These are phyloP conservation scores for Podaxis carcinomalis DNA, from an alignment of 768 basidiomycete species.

Conservation along the genomic window DNA sequence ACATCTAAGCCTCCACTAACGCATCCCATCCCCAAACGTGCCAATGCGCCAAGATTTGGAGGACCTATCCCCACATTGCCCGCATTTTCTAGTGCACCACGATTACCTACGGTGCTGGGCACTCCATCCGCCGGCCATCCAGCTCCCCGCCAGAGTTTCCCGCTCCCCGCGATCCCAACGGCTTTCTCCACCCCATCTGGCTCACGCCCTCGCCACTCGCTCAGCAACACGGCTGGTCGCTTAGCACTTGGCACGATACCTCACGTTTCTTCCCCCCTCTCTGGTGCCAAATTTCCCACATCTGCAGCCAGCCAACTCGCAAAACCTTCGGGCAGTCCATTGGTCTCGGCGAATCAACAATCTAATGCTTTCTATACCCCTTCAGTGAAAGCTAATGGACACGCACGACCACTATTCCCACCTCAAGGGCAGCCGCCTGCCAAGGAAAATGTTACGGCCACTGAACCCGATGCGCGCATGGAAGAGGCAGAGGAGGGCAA, in stretches of 20 bases:
- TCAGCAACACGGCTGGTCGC: slow-evolving; percentile 24
- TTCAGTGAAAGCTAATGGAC: slow-evolving; percentile 37
- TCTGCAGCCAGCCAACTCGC: slow-evolving; percentile 13
- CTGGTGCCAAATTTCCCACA: slow-evolving; percentile 23
- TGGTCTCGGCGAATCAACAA: slow-evolving; percentile 48
- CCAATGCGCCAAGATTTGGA: slow-evolving; percentile 33
- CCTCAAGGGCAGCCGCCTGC: neutral
- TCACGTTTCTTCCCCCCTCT: slow-evolving; percentile 25
- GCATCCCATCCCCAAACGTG: slow-evolving; percentile 23
- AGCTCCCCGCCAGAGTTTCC: slow-evolving; percentile 27
- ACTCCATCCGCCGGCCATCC: neutral
- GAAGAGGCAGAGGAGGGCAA: slow-evolving; percentile 13
- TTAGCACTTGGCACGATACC: slow-evolving; percentile 18
- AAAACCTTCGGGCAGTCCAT: slow-evolving; percentile 22
- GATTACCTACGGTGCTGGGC: neutral
- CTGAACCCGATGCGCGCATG: slow-evolving; percentile 16
- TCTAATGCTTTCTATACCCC: slow-evolving; percentile 60
- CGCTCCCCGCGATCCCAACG: neutral
- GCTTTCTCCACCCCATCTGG: slow-evolving; percentile 8
- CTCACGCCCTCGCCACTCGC: slow-evolving; percentile 16
- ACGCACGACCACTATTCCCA: slow-evolving; percentile 29
- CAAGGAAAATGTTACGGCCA: neutral
- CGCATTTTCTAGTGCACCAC: slow-evolving; percentile 11
- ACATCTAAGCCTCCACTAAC: slow-evolving; percentile 21
- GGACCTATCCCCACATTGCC: slow-evolving; percentile 21